Conservation (phyloP, 176 grass and related monocot genomes). For the Aegilops bicornis region DNA sequence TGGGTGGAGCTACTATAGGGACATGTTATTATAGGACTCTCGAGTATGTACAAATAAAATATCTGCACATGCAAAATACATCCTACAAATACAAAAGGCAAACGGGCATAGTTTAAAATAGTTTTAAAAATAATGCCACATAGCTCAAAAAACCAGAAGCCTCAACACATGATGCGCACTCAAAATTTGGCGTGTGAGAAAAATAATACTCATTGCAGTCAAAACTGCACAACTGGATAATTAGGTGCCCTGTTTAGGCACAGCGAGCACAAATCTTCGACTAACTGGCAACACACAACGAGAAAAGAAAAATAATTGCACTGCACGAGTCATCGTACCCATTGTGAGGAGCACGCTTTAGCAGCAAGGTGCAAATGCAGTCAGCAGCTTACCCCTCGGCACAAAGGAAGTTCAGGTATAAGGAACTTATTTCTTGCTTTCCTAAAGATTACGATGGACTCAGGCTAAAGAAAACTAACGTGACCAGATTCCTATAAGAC, state of each 20-base stretch:
- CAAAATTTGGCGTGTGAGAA: not conserved
- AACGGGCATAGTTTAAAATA: no score
- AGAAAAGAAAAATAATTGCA: not conserved
- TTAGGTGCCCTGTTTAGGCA: not conserved
- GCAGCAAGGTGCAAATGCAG: not conserved
- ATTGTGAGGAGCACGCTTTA: not conserved
- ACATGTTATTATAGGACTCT: not conserved
- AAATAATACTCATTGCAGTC: not conserved
- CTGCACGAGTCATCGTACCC: not conserved
- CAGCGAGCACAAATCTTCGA: slow-evolving; percentile 1
- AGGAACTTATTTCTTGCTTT: not conserved
- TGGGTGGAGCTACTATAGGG: not conserved
- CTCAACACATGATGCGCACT: no score
- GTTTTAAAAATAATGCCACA: no score
- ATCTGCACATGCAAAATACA: no score
- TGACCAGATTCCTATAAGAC: not conserved
- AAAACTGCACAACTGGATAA: not conserved
- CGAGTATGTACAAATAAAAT: no score
- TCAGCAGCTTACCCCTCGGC: not conserved
- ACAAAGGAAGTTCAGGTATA: not conserved
- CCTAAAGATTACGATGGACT: not conserved
- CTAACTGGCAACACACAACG: slow-evolving; percentile 26
- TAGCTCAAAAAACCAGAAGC: no score
- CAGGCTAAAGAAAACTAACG: not conserved
- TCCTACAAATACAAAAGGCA: no score